A percentile compares a stretch with the other conserved stretches of the same genome.
These are phyloP conservation scores for Laetiporus sulphureus DNA, from an alignment of 1,284 basidiomycete genomes.

Conservation along the genomic window DNA sequence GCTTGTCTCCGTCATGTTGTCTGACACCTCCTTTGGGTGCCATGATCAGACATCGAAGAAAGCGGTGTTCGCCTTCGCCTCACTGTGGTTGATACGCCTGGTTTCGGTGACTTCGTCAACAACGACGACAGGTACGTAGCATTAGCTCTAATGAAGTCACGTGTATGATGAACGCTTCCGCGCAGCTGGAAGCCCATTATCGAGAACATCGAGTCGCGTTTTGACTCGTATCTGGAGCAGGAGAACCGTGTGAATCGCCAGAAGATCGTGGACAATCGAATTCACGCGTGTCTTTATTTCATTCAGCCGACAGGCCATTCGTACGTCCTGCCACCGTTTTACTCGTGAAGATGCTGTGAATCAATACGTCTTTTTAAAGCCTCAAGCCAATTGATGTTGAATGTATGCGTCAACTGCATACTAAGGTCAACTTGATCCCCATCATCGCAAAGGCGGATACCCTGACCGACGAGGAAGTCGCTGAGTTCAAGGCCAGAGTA, in stretches of 20 bases:
- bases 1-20: slow-evolving; percentile 12
- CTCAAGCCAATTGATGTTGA: slow-evolving; percentile 96
- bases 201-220: slow-evolving; percentile 94
- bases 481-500: slow-evolving; percentile 87
- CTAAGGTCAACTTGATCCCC: slow-evolving; percentile 95
- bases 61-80: slow-evolving; percentile 90
- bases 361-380: slow-evolving; percentile 36
- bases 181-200: slow-evolving; percentile 93
- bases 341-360: slow-evolving; percentile 6
- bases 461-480: slow-evolving; percentile 90
- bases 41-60: slow-evolving; percentile 87
- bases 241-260: slow-evolving; percentile 94
- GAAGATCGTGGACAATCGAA: slow-evolving; percentile 84
- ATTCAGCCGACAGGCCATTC: slow-evolving; percentile 97
- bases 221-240: slow-evolving; percentile 94
- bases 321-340: slow-evolving; percentile 42
- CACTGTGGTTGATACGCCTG: slow-evolving; percentile 96
- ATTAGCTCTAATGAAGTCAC: not conserved
- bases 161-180: slow-evolving; percentile 1
- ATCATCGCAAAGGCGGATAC: slow-evolving; percentile 97
- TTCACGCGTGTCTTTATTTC: slow-evolving; percentile 95
- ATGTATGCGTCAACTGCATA: slow-evolving; percentile 94
- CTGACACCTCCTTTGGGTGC: slow-evolving; percentile 14
- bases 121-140: slow-evolving; percentile 81
- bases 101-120: slow-evolving; percentile 97